These are phyloP conservation scores for Nigrospora sphaerica DNA, from an alignment of 2,329 filamentous ascomycete genomes.

Conservation along the genomic window DNA sequence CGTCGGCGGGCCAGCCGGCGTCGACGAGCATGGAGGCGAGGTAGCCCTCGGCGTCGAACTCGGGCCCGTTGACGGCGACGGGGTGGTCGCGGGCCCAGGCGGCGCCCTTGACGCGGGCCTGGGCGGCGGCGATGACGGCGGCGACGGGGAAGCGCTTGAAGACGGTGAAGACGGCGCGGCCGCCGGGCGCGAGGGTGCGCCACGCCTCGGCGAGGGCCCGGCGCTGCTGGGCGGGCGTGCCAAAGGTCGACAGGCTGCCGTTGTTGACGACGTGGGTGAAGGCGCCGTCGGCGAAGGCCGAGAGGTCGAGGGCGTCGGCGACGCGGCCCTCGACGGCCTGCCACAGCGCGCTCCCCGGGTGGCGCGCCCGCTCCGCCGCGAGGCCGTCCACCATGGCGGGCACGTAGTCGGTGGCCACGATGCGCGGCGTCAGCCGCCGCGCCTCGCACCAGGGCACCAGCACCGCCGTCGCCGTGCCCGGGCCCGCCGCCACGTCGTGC, in stretches of 20 bases:
- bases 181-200: conserved; percentile 19
- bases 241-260: conserved; percentile 22
- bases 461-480: conserved; percentile 18
- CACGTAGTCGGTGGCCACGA: conserved; percentile 13
- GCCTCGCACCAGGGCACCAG: conserved; percentile 10
- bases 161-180: conserved; percentile 15
- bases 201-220: conserved; percentile 18
- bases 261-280: conserved; percentile 20
- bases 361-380: not conserved
- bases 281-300: conserved; percentile 7
- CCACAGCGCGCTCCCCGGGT: not conserved
- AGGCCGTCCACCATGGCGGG: conserved; percentile 11
- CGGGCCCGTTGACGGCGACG: conserved; percentile 15
- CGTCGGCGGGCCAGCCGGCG: conserved; percentile 9
- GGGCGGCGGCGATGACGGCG: conserved; percentile 18
- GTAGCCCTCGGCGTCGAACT: conserved; percentile 15
- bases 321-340: conserved; percentile 1
- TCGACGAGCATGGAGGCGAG: conserved; percentile 10
- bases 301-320: conserved; percentile 14
- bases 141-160: conserved; percentile 16
- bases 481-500: conserved; percentile 25
- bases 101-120: conserved; percentile 6
- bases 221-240: conserved; percentile 8
- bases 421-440: conserved; percentile 1
- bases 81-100: conserved; percentile 16